Evolutionary conservation across 306 rosid species (phyloP), one percentile per base, ranked within the genome.

Genomic region (Cucurbita maxima): DNA sequence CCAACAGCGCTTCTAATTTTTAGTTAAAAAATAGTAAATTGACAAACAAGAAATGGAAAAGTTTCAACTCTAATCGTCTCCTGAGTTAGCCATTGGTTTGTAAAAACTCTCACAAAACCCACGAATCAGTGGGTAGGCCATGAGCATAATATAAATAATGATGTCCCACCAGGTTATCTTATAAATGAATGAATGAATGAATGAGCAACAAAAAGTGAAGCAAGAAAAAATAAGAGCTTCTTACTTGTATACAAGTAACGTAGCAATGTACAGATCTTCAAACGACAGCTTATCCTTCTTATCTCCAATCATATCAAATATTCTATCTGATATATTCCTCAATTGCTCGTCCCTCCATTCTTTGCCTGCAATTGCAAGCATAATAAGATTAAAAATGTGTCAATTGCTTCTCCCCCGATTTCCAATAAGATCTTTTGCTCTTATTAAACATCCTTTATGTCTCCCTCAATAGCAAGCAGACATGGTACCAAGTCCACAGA

Each of bases 171-270:
- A 50, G 54, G 14, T 18, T 16, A 22, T n/a, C 5, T 18, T 20
- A 45, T 10, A 67, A 19, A 14, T 7, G 36, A 70, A 30, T 70
- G 52, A 18, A 14, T 7, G 51, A 70, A 30, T 70, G 52, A 15
- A 72, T 43, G 18, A 63, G 51, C 61, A 6, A 19, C 5, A 13
- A 13, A 10, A 45, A 6, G 59, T 19, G 15, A 20, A 41, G 20
- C 14, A 64, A 58, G n/a, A 63, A 45, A 68, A 22, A 43, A 18
- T 0, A 52, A 16, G 59, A 58, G 58, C 45, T 64, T 55, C 95
- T 83, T 58, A 94, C 99, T 94, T 94, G 92, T 81, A 94, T 51
- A 89, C 89, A 75, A 94, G 92, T 73, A 94, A 81, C 14, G 92
- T 92, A 30, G 95, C 86, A 41, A 91, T 94, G 79, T 91, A 94